phyloP scores from a whole-genome alignment of 768 basidiomycete species.

The Lentinula edodes region DNA sequence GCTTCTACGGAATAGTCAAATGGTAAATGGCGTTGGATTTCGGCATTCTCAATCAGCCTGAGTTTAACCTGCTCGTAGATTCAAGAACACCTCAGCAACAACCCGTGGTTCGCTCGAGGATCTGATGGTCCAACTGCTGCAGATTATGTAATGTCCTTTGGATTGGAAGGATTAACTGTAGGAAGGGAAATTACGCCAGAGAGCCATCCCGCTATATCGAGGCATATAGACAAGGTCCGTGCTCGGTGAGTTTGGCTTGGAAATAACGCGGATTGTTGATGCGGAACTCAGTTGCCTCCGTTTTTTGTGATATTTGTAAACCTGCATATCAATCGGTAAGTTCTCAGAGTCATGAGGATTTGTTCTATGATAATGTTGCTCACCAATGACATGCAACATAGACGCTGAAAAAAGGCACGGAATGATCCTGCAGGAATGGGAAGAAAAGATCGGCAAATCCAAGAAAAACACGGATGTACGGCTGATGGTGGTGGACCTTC shows the following conservation, averaged over 20 bases:
- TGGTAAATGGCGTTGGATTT: background rate
- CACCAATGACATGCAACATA: background rate
- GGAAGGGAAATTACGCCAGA: background rate
- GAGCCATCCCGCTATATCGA: background rate
- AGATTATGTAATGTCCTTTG: background rate
- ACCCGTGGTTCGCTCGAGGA: conserved; percentile 4
- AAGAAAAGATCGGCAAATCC: no score
- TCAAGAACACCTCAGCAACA: conserved; percentile 1
- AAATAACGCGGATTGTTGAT: background rate
- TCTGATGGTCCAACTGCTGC: conserved; percentile 1
- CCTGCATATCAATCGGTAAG: background rate
- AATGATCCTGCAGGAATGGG: no score
- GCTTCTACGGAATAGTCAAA: background rate
- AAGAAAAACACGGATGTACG: no score
- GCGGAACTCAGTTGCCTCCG: conserved; percentile 20
- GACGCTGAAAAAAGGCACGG: background rate
- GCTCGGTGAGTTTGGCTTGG: background rate
- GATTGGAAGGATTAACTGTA: background rate
- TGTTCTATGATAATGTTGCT: background rate
- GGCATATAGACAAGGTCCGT: background rate
- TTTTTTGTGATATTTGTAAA: background rate
- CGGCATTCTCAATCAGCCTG: background rate
- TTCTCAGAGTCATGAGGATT: background rate
- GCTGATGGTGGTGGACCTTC: no score
- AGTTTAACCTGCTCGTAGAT: conserved; percentile 15